Evolutionary conservation across 2,329 filamentous ascomycete species (phyloP).

Genomic region (Phaeosphaeriaceae sp.): DNA sequence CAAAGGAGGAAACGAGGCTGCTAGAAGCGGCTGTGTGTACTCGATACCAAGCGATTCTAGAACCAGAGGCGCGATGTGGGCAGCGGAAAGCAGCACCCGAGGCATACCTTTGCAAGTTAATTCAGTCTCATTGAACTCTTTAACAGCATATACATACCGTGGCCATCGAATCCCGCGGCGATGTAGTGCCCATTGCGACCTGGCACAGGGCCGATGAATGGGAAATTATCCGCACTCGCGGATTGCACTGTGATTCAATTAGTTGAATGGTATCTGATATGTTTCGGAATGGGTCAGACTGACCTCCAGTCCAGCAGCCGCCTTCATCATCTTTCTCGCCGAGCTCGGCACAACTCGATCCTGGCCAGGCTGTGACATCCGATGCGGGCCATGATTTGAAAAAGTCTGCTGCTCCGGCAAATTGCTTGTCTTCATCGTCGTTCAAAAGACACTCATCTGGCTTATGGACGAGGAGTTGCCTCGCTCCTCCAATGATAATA

Average conservation of each 20-base stretch:
- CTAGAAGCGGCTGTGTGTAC: constrained; percentile 6
- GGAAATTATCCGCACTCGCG: constrained; percentile 10
- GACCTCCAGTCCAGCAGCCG: constrained; percentile 16
- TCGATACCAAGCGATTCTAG: constrained; percentile 10
- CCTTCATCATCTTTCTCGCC: constrained; percentile 7
- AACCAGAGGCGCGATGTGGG: constrained; percentile 12
- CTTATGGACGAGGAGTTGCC: constrained; percentile 9
- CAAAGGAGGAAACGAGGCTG: constrained; percentile 9
- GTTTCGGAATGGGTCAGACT: background rate
- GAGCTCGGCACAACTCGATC: constrained; percentile 3
- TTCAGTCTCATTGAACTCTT: too few relatives aligned
- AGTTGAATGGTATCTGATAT: background rate
- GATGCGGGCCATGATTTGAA: constrained; percentile 12
- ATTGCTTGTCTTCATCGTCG: constrained; percentile 11
- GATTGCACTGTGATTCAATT: constrained; percentile 3
- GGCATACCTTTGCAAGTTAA: constrained; percentile 10
- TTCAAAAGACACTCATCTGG: constrained; percentile 8
- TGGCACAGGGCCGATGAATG: constrained; percentile 13
- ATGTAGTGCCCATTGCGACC: constrained; percentile 10
- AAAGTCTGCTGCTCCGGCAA: constrained; percentile 10
- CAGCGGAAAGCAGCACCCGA: constrained; percentile 11
- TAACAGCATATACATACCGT: constrained; percentile 7
- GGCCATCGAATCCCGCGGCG: constrained; percentile 12
- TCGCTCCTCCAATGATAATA: constrained; percentile 16
- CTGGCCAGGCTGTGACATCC: constrained; percentile 9